phyloP scores from a whole-genome alignment of 192 early-diverging fungal genomes.

The Lobosporangium transversale region DNA sequence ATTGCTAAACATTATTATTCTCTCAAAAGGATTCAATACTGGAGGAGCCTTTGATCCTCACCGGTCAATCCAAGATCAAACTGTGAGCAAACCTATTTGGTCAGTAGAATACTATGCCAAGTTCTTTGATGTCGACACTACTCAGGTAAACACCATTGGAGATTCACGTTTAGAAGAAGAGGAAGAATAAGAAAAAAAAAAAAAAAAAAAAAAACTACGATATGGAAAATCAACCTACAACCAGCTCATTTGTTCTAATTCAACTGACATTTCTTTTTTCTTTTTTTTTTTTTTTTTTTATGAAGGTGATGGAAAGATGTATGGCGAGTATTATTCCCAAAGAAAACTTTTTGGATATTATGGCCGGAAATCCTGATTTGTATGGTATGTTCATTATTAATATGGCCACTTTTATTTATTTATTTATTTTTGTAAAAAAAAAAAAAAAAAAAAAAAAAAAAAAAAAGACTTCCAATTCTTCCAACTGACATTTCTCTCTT shows the following conservation, averaged over 20 bases:
- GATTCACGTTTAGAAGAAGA: too few species aligned
- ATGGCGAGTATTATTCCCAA: constrained; percentile 74
- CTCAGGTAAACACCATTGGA: constrained; percentile 68
- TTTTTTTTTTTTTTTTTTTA: neutral
- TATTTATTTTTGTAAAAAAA: too few species aligned
- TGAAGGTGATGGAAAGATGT: constrained; percentile 78
- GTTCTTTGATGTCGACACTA: constrained; percentile 95
- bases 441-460: too few species aligned
- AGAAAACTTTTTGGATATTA: constrained; percentile 82
- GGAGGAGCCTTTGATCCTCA: constrained; percentile 44
- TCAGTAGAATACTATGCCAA: constrained; percentile 91
- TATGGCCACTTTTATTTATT: too few species aligned
- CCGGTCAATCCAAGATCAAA: constrained; percentile 42
- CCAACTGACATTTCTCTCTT: neutral
- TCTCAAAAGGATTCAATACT: constrained; percentile 21
- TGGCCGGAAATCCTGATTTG: constrained; percentile 90
- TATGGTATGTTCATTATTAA: constrained; percentile 72
- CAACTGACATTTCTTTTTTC: neutral
- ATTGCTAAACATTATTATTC: neutral
- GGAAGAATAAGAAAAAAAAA: too few species aligned
- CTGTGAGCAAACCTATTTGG: constrained; percentile 75
- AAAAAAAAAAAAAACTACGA: too few species aligned
- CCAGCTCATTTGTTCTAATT: neutral
- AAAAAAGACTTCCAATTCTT: too few species aligned
- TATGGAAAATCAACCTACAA: too few species aligned